Base-by-base conservation (phyloP, 768 basidiomycete species). In the Cystofilobasidium bisporidii region DNA sequence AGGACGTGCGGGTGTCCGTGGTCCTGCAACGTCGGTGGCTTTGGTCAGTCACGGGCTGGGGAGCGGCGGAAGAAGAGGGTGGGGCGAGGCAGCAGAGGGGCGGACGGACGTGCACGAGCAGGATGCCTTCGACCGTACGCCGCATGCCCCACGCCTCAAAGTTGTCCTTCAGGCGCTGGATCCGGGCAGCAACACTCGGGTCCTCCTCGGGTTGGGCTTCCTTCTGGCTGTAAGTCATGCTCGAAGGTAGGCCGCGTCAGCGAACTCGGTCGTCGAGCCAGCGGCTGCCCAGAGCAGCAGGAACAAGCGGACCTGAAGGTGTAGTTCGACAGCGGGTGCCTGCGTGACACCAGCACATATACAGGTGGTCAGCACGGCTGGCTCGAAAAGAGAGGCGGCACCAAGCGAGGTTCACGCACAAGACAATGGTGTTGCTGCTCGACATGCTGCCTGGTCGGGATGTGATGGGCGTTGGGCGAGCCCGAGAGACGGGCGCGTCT, bases 61-160 rank as follows among this genome's bases (percentile, higher is more conserved):
- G 43, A 15, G 5, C 43, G 45, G 22, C 59, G 70, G 3, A 24
- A 48, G 57, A 48, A 22, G 26, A 36, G n/a, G 22, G 26, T 38
- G 68, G 67, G 6, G 5, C 36, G 36, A 12, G 12, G 36, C 36
- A 36, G 36, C 36, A 38, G 18, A 40, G 22, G 20, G 43, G 45
- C 58, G 47, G 20, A 70, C 71, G 69, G 61, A 77, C 75, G 43
- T 70, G 72, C 22, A 73, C 74, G 36, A 76, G 69, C 55, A 77
- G 69, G 43, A 77, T 69, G 43, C 76, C 79, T 74, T 96, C 93
- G 11, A 96, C 93, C 0, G 94, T 96, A 24, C 92, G 81, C 22
- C 96, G 84, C 89, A 97, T 94, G 12, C 96, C 96, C 77, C 87
- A 91, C 77, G 94, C 90, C 76, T 91, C 89, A 83, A 93, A 98